Conservation (phyloP, 495 filamentous ascomycete species). For the Penicillium antarcticum region DNA sequence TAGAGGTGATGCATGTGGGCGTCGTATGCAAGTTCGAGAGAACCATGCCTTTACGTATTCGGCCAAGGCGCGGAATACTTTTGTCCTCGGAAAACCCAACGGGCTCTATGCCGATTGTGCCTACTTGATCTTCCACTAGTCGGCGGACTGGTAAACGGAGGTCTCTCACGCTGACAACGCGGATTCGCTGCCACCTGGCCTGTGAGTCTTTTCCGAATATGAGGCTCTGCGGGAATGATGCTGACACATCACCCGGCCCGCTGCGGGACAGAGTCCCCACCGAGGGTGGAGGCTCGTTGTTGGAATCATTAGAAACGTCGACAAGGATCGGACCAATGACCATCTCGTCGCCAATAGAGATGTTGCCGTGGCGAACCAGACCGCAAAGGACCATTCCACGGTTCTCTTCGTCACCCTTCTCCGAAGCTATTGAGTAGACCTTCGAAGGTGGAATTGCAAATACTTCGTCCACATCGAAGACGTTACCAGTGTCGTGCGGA, state of each 20-base stretch:
- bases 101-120: constrained; percentile 79
- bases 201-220: constrained; percentile 30
- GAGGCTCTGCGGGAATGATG: constrained; percentile 26
- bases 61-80: constrained; percentile 27
- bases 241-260: constrained; percentile 33
- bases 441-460: constrained; percentile 60
- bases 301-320: constrained; percentile 26
- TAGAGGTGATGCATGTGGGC: constrained; percentile 36
- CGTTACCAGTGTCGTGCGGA: constrained; percentile 39
- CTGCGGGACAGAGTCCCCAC: constrained; percentile 28
- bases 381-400: constrained; percentile 73
- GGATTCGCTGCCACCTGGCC: constrained; percentile 69
- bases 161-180: constrained; percentile 81
- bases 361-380: constrained; percentile 70
- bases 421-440: constrained; percentile 35
- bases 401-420: constrained; percentile 36
- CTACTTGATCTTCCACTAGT: constrained; percentile 78
- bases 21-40: constrained; percentile 55
- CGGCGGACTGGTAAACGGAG: constrained; percentile 78
- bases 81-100: constrained; percentile 27
- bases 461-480: constrained; percentile 89
- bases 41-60: constrained; percentile 83
- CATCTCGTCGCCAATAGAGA: constrained; percentile 76
- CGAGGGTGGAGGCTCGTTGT: constrained; percentile 11
- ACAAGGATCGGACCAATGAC: constrained; percentile 72